A percentile compares a stretch with the other conserved stretches of the same genome.
Conservation (phyloP, 768 basidiomycete species). For the Amanita exitialis region DNA sequence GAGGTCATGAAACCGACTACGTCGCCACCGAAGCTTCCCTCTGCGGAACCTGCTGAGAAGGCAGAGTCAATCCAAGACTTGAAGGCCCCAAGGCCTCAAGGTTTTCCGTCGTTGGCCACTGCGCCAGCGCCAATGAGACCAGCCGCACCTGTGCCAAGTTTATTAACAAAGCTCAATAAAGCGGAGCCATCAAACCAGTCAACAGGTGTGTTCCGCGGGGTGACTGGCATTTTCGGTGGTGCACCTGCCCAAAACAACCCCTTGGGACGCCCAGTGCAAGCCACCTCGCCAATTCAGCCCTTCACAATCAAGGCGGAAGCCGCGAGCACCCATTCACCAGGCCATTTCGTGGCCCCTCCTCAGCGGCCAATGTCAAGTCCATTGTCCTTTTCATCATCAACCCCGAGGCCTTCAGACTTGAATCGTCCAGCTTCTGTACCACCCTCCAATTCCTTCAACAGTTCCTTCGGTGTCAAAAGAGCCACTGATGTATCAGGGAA, state of each 20-base stretch:
- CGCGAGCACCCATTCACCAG: not conserved
- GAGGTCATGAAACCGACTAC: conserved; percentile 16
- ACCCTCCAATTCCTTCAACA: conserved; percentile 7
- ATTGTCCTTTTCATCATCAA: not conserved
- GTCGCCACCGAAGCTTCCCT: conserved; percentile 28
- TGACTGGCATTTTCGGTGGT: not conserved
- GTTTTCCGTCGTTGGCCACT: conserved; percentile 35
- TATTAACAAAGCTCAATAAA: not conserved
- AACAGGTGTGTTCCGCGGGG: not conserved
- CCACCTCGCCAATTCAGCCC: not conserved
- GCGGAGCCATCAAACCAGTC: not conserved
- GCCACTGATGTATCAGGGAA: conserved; percentile 1
- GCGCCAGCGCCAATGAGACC: conserved; percentile 5
- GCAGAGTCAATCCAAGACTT: conserved; percentile 14
- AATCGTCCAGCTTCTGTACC: conserved; percentile 6
- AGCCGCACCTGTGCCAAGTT: conserved; percentile 4
- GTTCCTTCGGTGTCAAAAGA: not conserved
- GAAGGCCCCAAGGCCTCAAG: conserved; percentile 30
- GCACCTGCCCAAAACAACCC: not conserved
- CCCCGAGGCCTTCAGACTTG: not conserved
- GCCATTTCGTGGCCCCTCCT: not conserved
- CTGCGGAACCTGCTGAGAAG: conserved; percentile 23
- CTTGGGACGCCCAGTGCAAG: not conserved
- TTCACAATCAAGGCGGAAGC: not conserved
- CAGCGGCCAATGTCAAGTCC: conserved; percentile 1